Conservation (phyloP, 2,329 filamentous ascomycete genomes). For the Zymoseptoria brevis region DNA sequence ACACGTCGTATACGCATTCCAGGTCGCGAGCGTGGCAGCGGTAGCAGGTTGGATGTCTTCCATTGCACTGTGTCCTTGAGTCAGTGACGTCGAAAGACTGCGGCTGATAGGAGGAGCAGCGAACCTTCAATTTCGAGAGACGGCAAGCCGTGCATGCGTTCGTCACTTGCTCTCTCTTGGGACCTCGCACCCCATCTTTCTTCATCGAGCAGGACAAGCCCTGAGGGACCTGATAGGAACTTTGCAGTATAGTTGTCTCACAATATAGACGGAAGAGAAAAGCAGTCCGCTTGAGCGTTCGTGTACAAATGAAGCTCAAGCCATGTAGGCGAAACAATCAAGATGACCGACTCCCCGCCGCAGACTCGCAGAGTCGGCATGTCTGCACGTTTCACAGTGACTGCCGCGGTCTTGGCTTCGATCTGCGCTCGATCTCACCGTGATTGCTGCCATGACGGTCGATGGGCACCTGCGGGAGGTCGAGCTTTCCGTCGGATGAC, state of each 20-base stretch:
- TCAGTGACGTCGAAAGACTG: background rate
- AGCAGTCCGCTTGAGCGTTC: background rate
- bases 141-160: constrained; percentile 7
- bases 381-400: background rate
- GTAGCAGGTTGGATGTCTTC: constrained; percentile 14
- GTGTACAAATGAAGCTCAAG: background rate
- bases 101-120: background rate
- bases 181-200: background rate
- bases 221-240: background rate
- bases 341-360: background rate
- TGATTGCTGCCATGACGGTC: background rate
- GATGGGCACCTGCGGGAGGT: background rate
- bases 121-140: constrained; percentile 6
- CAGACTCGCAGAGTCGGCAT: background rate
- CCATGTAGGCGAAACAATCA: background rate
- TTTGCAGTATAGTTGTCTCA: background rate
- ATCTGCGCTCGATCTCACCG: background rate
- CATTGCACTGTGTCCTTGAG: constrained; percentile 9
- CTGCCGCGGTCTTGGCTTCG: background rate
- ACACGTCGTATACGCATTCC: constrained; percentile 17
- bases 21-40: constrained; percentile 7
- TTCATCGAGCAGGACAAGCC: background rate
- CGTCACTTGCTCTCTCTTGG: constrained; percentile 3
- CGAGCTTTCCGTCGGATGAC: background rate
- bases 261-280: background rate